phyloP scores from a whole-genome alignment of 2,329 filamentous ascomycete species.

The Amesomyces nigricolor region DNA sequence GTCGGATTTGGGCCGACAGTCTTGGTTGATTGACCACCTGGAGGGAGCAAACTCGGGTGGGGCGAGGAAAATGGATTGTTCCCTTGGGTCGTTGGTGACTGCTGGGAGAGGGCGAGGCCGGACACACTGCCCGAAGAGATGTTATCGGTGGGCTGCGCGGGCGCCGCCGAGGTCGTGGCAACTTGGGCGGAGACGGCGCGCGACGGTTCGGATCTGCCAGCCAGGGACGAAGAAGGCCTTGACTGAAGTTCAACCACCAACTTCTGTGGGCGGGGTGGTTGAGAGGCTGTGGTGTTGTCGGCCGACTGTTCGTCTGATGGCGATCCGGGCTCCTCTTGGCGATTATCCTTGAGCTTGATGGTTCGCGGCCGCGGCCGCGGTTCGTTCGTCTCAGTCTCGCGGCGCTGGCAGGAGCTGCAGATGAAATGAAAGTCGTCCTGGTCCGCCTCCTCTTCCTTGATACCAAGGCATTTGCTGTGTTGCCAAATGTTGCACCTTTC shows the following conservation, averaged over 20 bases:
- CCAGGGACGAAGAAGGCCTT: conserved; percentile 16
- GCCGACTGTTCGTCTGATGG: conserved; percentile 16
- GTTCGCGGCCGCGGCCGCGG: conserved; percentile 44
- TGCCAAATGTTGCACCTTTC: conserved; percentile 96
- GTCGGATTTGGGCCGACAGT: conserved; percentile 31
- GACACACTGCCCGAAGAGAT: neutral
- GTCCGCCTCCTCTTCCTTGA: conserved; percentile 73
- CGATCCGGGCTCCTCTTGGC: conserved; percentile 26
- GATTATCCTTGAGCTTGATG: conserved; percentile 49
- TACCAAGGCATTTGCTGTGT: conserved; percentile 85
- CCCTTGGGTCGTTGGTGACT: conserved; percentile 30
- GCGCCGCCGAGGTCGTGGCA: neutral
- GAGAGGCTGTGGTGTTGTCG: neutral
- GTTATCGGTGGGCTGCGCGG: neutral
- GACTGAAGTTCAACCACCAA: conserved; percentile 27
- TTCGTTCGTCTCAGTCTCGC: conserved; percentile 58
- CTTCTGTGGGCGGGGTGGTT: conserved; percentile 7
- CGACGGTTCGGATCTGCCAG: neutral
- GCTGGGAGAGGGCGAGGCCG: conserved; percentile 6
- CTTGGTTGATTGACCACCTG: conserved; percentile 34
- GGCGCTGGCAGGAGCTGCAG: conserved; percentile 70
- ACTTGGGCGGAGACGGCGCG: neutral
- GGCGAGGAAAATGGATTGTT: conserved; percentile 40
- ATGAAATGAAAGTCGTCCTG: conserved; percentile 82
- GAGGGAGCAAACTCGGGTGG: conserved; percentile 39